A percentile compares a stretch with the other conserved stretches of the same genome.
phyloP scores from a whole-genome alignment of 192 early-diverging fungal species.

The Allomyces javanicus region DNA sequence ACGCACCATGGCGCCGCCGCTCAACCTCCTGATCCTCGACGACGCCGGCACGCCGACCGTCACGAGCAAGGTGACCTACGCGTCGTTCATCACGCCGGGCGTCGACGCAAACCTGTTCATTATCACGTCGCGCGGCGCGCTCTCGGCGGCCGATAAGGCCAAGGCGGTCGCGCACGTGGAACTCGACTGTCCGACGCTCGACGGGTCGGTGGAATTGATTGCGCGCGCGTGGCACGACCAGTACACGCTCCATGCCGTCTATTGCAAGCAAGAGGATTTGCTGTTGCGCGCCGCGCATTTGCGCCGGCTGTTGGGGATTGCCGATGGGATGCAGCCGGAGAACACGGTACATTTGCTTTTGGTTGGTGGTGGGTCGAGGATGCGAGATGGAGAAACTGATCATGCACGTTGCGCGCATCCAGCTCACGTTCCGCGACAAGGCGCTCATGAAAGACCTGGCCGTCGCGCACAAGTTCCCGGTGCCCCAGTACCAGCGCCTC shows the following conservation, averaged over 20 bases:
- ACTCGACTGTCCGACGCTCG: slow-evolving; percentile 7
- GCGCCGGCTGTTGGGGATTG: slow-evolving; percentile 8
- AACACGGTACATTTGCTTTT: slow-evolving; percentile 3
- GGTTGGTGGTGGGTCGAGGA: neutral
- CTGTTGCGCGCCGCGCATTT: slow-evolving; percentile 16
- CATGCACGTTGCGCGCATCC: neutral
- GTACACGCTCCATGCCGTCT: slow-evolving; percentile 17
- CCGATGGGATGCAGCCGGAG: neutral
- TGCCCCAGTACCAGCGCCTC: slow-evolving; percentile 13
- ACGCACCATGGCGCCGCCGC: too few relatives aligned
- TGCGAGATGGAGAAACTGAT: too few relatives aligned
- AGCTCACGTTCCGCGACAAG: slow-evolving; percentile 16
- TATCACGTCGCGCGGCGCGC: slow-evolving; percentile 8
- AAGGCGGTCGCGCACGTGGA: slow-evolving; percentile 7
- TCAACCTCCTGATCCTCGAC: slow-evolving; percentile 11
- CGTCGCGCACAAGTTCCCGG: slow-evolving; percentile 8
- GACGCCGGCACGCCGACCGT: slow-evolving; percentile 13
- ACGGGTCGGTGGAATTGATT: slow-evolving; percentile 12
- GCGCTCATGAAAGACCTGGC: slow-evolving; percentile 13
- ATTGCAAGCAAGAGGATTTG: slow-evolving; percentile 24
- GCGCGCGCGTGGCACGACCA: slow-evolving; percentile 10
- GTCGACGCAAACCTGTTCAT: slow-evolving; percentile 8
- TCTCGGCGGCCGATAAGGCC: slow-evolving; percentile 6
- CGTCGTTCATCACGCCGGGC: slow-evolving; percentile 4
- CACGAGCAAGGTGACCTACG: slow-evolving; percentile 4